A percentile compares a stretch with the other conserved stretches of the same genome.
Evolutionary conservation across 805 yeast genomes (phyloP).

Genomic region (Hanseniaspora jakobsenii): DNA sequence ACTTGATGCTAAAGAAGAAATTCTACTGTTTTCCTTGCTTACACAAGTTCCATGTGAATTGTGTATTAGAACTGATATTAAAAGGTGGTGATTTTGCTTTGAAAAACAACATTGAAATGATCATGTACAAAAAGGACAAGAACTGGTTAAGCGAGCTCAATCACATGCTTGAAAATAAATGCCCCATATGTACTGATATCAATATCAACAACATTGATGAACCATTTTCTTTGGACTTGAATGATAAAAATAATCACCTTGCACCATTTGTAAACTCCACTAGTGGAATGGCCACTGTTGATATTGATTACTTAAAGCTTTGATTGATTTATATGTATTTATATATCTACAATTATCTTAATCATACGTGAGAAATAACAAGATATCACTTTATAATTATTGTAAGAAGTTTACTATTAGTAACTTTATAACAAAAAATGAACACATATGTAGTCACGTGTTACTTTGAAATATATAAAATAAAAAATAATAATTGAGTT

Average conservation of each 20-base stretch:
- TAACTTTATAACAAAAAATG: too few species aligned
- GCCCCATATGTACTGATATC: conserved; percentile 66
- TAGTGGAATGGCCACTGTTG: neutral
- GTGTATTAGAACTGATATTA: conserved; percentile 53
- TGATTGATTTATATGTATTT: too few species aligned
- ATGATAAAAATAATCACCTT: neutral
- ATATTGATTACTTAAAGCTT: conserved; percentile 3
- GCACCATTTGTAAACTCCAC: too few species aligned
- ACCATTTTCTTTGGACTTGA: conserved; percentile 30
- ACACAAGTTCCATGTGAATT: conserved; percentile 82
- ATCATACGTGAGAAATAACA: too few species aligned
- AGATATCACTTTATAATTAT: too few species aligned
- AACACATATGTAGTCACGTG: too few species aligned
- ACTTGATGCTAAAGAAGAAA: conserved; percentile 56
- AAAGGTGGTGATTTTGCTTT: conserved; percentile 55
- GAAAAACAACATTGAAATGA: conserved; percentile 47
- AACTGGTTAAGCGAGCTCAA: conserved; percentile 35
- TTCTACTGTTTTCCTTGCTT: conserved; percentile 80
- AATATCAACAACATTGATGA: conserved; percentile 60
- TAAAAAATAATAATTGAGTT: too few species aligned
- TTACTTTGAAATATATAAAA: too few species aligned
- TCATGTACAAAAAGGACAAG: conserved; percentile 30
- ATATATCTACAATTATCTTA: too few species aligned
- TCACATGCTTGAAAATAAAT: conserved; percentile 45
- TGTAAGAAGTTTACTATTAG: too few species aligned